Evolutionary conservation across 306 rosid genomes (phyloP), one percentile per base, ranked within the genome.

Genomic region (Lathyrus oleraceus): DNA sequence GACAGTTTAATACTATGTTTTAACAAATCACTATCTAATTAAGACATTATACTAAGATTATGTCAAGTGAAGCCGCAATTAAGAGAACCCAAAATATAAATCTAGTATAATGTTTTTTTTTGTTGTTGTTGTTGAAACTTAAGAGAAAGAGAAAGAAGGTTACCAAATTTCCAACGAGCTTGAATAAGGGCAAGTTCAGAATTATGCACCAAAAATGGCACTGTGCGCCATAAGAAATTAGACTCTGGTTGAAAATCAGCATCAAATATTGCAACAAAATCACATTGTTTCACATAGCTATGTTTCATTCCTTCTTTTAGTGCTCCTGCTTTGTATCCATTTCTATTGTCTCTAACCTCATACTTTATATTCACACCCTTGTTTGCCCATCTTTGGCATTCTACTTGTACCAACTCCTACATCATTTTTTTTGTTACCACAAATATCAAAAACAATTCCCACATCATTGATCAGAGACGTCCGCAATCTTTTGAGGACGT

Each of bases 171-270:
- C 99, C 99, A 94, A 1, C 99, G 95, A 40, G 97, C 81, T 61
- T 94, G 99, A 78, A 88, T 82, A 42, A 93, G 90, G 5, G 86
- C 97, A 0, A 93, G 72, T 73, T 85, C 76, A 21, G 95, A 84
- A 71, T 88, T 94, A 74, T 94, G 97, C 12, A 76, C 77, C 1
- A 90, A 81, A 65, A 87, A 94, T 43, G 99, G 99, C n/a, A 94
- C 68, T 25, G 92, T 83, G 8, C 96, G 97, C 85, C 94, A 83
- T 23, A 94, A 81, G 71, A 81, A 94, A 72, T 94, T 89, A 2
- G 96, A 82, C 63, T 94, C 97, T 0, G 99, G 99, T 28, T 91
- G 99, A 72, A 94, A 94, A 82, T 94, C 99, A 1, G 99, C 99
- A 42, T 94, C 99, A 71, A 94, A 91, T 15, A 94, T 91, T 20